Percentiles rank a stretch among this genome's conserved stretches.
phyloP scores from a whole-genome alignment of 2,329 filamentous ascomycete genomes.

The Apiospora hydei region DNA sequence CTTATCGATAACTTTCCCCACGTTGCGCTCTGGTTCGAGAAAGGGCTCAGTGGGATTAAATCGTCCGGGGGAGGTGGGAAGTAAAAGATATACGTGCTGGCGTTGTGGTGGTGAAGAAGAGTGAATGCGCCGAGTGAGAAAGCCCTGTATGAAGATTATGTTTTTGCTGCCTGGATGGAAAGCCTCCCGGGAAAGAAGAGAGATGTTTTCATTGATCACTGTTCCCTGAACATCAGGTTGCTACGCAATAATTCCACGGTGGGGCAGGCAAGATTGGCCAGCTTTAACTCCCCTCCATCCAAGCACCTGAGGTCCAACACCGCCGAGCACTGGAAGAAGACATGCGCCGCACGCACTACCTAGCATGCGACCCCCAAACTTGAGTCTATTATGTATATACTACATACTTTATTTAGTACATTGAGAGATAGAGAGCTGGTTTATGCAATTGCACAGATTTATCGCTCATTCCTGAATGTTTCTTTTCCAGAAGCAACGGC shows the following conservation, averaged over 20 bases:
- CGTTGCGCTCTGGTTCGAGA: slow-evolving; percentile 14
- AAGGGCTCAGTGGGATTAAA: slow-evolving; percentile 2
- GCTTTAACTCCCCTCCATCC: slow-evolving; percentile 7
- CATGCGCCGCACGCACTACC: background rate
- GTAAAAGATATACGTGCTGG: slow-evolving; percentile 7
- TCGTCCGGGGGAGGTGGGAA: background rate
- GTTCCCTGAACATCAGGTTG: slow-evolving; percentile 20
- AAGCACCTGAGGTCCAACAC: background rate
- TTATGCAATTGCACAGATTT: background rate
- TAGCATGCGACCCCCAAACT: background rate
- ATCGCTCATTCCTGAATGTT: background rate
- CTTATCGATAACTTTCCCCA: slow-evolving; percentile 21
- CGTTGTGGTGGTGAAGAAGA: slow-evolving; percentile 14
- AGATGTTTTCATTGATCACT: slow-evolving; percentile 19
- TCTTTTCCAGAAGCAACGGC: background rate
- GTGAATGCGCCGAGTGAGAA: slow-evolving; percentile 16
- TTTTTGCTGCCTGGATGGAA: slow-evolving; percentile 5
- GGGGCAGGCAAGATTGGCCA: slow-evolving; percentile 19
- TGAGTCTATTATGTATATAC: background rate
- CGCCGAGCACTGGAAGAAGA: background rate
- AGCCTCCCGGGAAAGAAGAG: background rate
- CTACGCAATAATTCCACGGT: slow-evolving; percentile 19
- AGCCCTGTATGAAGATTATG: slow-evolving; percentile 13
- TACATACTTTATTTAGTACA: too few relatives aligned
- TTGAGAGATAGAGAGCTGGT: too few relatives aligned